These are phyloP conservation scores for Beauveria varroae DNA, from an alignment of 2,329 filamentous ascomycete species.

Conservation along the genomic window DNA sequence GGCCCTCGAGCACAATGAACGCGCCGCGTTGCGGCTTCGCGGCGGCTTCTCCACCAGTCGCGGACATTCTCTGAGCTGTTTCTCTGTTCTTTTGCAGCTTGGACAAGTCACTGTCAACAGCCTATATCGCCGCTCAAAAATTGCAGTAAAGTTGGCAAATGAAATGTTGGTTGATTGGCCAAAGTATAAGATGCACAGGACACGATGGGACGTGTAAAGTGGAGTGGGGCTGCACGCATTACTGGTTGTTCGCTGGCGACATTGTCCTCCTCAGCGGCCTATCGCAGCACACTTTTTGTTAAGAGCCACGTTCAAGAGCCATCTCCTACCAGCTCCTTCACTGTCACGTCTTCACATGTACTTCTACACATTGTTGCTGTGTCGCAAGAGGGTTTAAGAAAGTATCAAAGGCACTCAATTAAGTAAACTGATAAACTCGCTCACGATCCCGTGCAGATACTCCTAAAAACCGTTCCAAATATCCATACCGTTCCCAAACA, in stretches of 20 bases:
- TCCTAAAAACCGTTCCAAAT: neutral
- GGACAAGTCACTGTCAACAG: too few species aligned
- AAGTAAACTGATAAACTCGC: neutral
- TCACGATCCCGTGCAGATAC: neutral
- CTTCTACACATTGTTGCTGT: neutral
- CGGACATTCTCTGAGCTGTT: neutral
- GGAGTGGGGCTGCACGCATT: neutral
- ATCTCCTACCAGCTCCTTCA: neutral
- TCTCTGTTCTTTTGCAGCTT: neutral
- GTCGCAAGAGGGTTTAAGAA: neutral
- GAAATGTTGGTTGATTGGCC: neutral
- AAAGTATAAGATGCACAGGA: neutral
- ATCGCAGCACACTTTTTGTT: neutral
- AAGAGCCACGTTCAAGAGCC: neutral
- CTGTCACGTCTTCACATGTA: neutral
- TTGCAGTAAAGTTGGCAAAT: neutral
- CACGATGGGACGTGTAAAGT: neutral
- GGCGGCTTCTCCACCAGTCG: neutral
- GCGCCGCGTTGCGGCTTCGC: constrained; percentile 46
- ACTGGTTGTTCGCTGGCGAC: neutral
- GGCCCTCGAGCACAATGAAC: constrained; percentile 77
- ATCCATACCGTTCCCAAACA: neutral
- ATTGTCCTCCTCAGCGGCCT: neutral
- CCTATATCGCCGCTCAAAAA: neutral
- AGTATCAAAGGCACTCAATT: neutral